Conservation (phyloP, 208 protist genomes). For the Naegleria gruberi region DNA sequence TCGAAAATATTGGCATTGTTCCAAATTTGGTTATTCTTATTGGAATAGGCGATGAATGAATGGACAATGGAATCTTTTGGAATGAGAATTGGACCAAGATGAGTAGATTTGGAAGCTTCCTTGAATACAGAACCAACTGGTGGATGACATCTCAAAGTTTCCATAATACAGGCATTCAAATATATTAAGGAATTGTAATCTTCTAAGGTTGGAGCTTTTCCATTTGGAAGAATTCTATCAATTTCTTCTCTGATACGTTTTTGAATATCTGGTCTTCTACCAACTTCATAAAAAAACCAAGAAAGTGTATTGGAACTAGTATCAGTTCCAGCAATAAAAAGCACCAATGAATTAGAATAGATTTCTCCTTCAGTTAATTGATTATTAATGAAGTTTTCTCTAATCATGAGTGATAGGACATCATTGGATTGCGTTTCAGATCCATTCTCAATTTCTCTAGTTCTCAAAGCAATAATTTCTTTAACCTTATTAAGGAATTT, state of each 20-base stretch:
- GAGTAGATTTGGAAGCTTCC: not conserved
- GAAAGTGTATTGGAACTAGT: not conserved
- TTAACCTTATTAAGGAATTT: not conserved
- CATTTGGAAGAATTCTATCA: not conserved
- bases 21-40: not conserved
- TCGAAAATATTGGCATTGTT: not conserved
- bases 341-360: not conserved
- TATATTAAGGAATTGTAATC: not conserved
- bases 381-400: not conserved
- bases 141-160: conserved; percentile 1
- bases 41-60: not conserved
- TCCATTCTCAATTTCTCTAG: not conserved
- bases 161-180: not conserved
- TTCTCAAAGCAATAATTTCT: not conserved
- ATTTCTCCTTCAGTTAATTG: not conserved
- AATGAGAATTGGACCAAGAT: not conserved
- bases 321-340: not conserved
- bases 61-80: not conserved
- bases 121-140: not conserved
- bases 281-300: not conserved
- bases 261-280: not conserved
- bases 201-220: not conserved
- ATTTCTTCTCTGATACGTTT: not conserved
- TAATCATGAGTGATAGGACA: not conserved
- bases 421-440: not conserved